Conservation (phyloP, 768 basidiomycete species). For the Cystoderma amianthinum region DNA sequence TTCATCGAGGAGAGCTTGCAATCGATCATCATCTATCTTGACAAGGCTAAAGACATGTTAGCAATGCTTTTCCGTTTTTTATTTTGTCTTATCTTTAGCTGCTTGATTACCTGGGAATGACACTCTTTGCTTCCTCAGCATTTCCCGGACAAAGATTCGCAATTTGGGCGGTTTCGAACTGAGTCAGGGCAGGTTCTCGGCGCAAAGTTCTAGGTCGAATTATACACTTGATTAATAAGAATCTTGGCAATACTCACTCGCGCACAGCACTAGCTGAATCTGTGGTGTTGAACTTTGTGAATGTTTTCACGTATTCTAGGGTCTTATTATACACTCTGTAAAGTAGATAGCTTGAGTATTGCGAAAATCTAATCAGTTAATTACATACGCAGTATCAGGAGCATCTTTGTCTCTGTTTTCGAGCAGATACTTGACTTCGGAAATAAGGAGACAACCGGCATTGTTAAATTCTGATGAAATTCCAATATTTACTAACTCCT, state of each 20-base stretch:
- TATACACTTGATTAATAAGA: no score
- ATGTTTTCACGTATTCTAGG: conserved; percentile 85
- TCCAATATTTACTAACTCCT: no score
- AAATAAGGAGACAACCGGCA: conserved; percentile 84
- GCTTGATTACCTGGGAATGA: conserved; percentile 76
- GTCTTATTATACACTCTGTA: conserved; percentile 92
- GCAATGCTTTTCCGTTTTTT: no score
- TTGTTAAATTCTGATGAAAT: conserved; percentile 73
- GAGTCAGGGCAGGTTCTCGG: conserved; percentile 72
- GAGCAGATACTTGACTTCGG: conserved; percentile 86
- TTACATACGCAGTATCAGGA: conserved; percentile 74
- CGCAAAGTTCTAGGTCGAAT: conserved; percentile 58
- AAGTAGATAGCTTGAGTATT: neutral
- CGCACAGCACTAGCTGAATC: conserved; percentile 82
- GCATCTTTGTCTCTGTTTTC: conserved; percentile 85
- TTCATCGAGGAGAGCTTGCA: conserved; percentile 79
- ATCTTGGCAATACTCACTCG: conserved; percentile 62
- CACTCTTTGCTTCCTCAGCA: conserved; percentile 87
- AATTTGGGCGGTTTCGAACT: conserved; percentile 90
- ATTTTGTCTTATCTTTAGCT: no score
- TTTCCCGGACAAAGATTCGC: conserved; percentile 86
- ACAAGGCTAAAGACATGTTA: conserved; percentile 77
- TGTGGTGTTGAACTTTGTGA: conserved; percentile 83
- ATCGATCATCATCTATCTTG: conserved; percentile 81
- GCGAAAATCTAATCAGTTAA: neutral